Evolutionary conservation across 148 eudicot species (phyloP), one percentile per base, ranked within the genome.

Genomic region (Agrostemma githago): DNA sequence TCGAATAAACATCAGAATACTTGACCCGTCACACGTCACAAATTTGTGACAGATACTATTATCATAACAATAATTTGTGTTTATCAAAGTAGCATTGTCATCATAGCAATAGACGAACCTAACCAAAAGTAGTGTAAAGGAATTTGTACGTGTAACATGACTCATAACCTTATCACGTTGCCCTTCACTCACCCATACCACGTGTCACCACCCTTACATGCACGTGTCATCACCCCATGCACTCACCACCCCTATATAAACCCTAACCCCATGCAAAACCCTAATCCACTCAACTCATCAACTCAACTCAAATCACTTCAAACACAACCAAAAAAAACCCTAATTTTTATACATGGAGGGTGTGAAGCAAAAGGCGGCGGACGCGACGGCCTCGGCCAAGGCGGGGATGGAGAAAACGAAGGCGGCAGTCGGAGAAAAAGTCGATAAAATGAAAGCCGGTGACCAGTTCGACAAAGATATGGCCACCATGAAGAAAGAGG

Each of bases 401-500:
- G 74, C 62, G 15, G 74, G 79, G 4, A 38, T 61, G 73, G 79
- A 76, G 68, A 76, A 76, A 51, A 51, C 69, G 1, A 76, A 76
- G 69, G 79, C 79, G 8, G 51, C 79, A 14, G 69, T 71, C 9
- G 69, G 66, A 1, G 79, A 76, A 62, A 76, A 76, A 69, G 79
- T 70, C 8, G 79, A 76, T 15, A 76, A 60, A 57, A 51, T 70
- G 68, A 76, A 70, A 19, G 79, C 57, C 0, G 20, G 42, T 38
- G 79, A 70, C 9, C 79, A 76, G 11, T 20, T 76, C 5, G 79
- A 76, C n/a, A 76, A 76, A 42, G 79, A 76, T 46, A 76, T 11
- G 34, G 79, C 79, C 1, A 37, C 57, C 2, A 46, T 60, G 37
- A 69, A 8, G 43, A 76, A 76, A 39, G 79, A 76, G 4, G 39